Percentiles rank a stretch among this genome's conserved stretches.
Evolutionary conservation across 345 rosid genomes (phyloP).

Genomic region (Camelina neglecta): DNA sequence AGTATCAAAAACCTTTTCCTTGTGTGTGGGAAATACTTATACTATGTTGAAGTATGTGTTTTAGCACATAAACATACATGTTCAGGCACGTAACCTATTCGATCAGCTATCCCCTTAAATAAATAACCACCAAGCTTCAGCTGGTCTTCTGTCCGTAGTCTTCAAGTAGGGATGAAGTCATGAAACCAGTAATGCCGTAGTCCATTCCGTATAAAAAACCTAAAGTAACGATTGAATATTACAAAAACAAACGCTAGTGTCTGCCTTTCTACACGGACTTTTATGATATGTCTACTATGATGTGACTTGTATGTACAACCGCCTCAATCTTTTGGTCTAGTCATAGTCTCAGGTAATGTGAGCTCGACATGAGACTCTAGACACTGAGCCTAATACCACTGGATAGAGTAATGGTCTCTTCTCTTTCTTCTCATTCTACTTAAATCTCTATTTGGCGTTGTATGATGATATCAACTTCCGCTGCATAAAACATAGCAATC

Average conservation of each 20-base stretch:
- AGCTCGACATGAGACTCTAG: neutral
- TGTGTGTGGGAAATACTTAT: too few relatives aligned
- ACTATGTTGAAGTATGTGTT: neutral
- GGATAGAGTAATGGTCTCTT: neutral
- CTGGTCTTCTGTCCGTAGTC: neutral
- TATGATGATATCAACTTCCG: constrained; percentile 28
- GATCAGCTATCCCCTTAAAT: too few relatives aligned
- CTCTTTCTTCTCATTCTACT: neutral
- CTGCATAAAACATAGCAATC: constrained; percentile 14
- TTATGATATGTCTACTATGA: neutral
- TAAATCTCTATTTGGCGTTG: constrained; percentile 3
- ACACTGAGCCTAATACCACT: neutral
- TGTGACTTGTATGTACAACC: constrained; percentile 29
- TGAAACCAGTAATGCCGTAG: neutral
- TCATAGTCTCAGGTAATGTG: neutral
- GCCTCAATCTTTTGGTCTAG: constrained; percentile 6
- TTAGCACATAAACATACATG: too few relatives aligned
- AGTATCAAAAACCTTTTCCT: too few relatives aligned
- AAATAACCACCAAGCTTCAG: neutral
- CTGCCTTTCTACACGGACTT: neutral
- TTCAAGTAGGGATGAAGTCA: neutral
- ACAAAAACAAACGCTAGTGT: neutral
- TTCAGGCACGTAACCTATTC: too few relatives aligned
- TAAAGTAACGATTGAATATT: neutral
- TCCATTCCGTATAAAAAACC: neutral